These are phyloP conservation scores for Pichia eremophila DNA, from an alignment of 805 yeast genomes.

Conservation along the genomic window DNA sequence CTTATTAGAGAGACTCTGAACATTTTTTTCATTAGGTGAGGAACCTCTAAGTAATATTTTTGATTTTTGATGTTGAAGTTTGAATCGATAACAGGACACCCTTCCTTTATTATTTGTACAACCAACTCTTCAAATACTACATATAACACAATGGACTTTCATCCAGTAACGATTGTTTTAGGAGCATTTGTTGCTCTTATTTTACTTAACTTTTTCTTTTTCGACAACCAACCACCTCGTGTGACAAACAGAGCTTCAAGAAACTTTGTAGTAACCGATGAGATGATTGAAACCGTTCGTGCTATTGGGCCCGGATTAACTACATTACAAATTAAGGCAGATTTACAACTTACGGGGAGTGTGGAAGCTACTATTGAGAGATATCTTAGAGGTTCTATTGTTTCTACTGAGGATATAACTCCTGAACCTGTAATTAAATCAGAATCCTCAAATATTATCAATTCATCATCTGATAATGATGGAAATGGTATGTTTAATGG, in stretches of 20 bases:
- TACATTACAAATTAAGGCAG: constrained; percentile 61
- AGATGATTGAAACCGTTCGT: constrained; percentile 81
- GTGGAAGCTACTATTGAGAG: constrained; percentile 75
- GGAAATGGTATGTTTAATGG: constrained; percentile 31
- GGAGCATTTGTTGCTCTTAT: constrained; percentile 45
- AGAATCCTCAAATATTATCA: constrained; percentile 17
- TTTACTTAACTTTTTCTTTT: constrained; percentile 56
- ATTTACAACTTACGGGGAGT: constrained; percentile 67
- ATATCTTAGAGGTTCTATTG: constrained; percentile 38
- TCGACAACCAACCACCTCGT: constrained; percentile 20
- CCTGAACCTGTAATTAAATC: constrained; percentile 16
- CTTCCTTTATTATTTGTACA: too few species aligned
- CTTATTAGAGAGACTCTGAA: too few species aligned
- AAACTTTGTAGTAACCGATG: constrained; percentile 31
- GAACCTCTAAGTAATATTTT: too few species aligned
- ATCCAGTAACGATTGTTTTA: constrained; percentile 38
- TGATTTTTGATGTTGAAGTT: too few species aligned
- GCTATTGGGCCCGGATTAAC: constrained; percentile 70
- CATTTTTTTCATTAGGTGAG: too few species aligned
- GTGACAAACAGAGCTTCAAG: not conserved
- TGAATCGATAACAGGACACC: too few species aligned
- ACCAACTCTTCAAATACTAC: too few species aligned
- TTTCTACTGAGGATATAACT: constrained; percentile 35
- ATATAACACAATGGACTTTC: not conserved
- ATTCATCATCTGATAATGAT: not conserved